These are phyloP conservation scores for Chaetothyriales sp. DNA, from an alignment of 2,329 filamentous ascomycete genomes.

Conservation along the genomic window DNA sequence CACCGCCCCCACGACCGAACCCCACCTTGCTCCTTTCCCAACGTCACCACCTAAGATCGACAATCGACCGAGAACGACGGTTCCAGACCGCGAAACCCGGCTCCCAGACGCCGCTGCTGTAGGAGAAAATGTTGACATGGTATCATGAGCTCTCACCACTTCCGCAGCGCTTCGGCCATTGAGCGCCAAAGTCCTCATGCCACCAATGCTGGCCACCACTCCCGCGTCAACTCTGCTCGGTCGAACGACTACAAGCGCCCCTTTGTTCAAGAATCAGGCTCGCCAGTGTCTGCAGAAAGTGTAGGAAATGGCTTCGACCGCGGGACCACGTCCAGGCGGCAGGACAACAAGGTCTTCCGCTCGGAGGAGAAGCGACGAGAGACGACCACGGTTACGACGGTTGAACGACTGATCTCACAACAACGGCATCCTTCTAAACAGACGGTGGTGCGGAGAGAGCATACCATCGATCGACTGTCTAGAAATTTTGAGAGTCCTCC, in stretches of 20 bases:
- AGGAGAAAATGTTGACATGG: not conserved
- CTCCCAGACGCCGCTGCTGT: not conserved
- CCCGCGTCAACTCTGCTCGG: constrained; percentile 16
- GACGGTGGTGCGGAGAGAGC: not conserved
- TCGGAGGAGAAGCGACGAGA: constrained; percentile 16
- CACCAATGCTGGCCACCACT: constrained; percentile 9
- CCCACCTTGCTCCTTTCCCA: not conserved
- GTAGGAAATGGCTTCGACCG: constrained; percentile 11
- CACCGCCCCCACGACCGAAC: not conserved
- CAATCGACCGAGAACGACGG: not conserved
- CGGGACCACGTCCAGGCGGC: constrained; percentile 5
- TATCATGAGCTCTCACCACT: constrained; percentile 16
- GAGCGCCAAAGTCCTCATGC: constrained; percentile 13
- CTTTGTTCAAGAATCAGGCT: constrained; percentile 9
- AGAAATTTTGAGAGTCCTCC: not conserved
- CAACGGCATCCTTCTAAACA: constrained; percentile 35
- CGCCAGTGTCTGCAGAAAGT: constrained; percentile 10
- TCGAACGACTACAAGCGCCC: constrained; percentile 11
- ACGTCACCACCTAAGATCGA: not conserved
- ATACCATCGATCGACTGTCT: not conserved
- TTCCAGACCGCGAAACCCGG: not conserved
- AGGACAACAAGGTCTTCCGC: constrained; percentile 16
- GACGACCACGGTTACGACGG: constrained; percentile 23
- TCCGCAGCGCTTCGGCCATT: constrained; percentile 16
- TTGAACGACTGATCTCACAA: constrained; percentile 28